Conservation (phyloP, 1,139 yeast genomes). For the Magnusiomyces fungicola region DNA sequence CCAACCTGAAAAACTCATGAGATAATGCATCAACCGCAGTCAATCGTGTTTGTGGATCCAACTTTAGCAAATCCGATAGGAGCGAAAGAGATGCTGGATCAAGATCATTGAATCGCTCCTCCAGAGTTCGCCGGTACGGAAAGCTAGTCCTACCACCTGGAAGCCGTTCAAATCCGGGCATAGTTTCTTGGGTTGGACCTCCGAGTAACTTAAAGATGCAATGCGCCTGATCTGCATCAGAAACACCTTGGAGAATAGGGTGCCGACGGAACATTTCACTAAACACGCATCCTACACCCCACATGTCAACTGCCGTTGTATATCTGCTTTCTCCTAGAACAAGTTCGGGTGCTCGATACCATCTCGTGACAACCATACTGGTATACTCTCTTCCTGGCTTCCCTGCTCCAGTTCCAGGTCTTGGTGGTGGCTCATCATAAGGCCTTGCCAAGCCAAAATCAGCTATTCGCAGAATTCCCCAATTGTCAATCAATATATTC, state of each 20-base stretch:
- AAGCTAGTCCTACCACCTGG: constrained; percentile 48
- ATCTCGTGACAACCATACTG: constrained; percentile 86
- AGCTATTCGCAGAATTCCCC: constrained; percentile 77
- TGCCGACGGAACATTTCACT: constrained; percentile 78
- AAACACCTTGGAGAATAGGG: constrained; percentile 79
- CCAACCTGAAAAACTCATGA: constrained; percentile 57
- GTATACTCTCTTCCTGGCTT: constrained; percentile 60
- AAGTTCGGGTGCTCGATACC: constrained; percentile 96
- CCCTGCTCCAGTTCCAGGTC: constrained; percentile 53
- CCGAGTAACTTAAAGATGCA: constrained; percentile 76
- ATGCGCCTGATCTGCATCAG: constrained; percentile 89
- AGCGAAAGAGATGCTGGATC: constrained; percentile 23
- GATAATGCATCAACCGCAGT: constrained; percentile 74
- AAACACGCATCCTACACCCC: constrained; percentile 97
- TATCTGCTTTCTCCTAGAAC: constrained; percentile 77
- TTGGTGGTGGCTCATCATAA: constrained; percentile 65
- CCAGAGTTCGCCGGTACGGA: constrained; percentile 49
- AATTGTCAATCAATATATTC: constrained; percentile 68
- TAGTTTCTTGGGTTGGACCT: constrained; percentile 55
- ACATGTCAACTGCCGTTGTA: constrained; percentile 90
- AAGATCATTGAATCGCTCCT: constrained; percentile 38
- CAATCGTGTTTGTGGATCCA: constrained; percentile 63
- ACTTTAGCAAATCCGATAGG: constrained; percentile 28
- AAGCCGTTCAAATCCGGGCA: constrained; percentile 58
- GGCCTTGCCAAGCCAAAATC: constrained; percentile 89